Percentiles rank a stretch among this genome's conserved stretches.
Evolutionary conservation across 2,329 filamentous ascomycete genomes (phyloP).

Genomic region (Diaporthe velutina): DNA sequence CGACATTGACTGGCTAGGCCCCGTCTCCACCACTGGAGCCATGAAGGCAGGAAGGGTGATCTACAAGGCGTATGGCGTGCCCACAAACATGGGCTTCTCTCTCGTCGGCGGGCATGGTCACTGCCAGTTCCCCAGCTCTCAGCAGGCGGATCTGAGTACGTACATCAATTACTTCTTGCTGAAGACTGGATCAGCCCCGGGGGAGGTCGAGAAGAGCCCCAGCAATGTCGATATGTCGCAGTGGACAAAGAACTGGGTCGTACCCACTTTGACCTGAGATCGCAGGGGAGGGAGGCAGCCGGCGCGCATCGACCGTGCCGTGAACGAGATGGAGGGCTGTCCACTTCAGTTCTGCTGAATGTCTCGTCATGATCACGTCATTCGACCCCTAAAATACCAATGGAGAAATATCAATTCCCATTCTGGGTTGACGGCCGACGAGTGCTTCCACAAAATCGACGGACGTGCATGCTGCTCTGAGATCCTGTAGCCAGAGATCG

Average conservation of each 20-base stretch:
- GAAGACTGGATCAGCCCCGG: conserved; percentile 49
- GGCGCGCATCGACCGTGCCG: background rate
- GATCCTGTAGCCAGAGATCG: background rate
- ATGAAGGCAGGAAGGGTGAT: conserved; percentile 67
- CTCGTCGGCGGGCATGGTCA: conserved; percentile 67
- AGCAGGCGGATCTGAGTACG: conserved; percentile 63
- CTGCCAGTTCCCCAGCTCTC: conserved; percentile 66
- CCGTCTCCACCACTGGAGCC: conserved; percentile 67
- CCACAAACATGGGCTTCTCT: conserved; percentile 69
- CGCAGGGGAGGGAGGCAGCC: background rate
- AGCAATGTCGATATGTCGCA: conserved; percentile 52
- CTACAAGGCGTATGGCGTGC: conserved; percentile 66
- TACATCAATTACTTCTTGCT: conserved; percentile 70
- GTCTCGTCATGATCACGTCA: conserved; percentile 1
- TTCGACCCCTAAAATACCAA: conserved; percentile 1
- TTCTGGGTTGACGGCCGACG: background rate
- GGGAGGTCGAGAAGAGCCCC: conserved; percentile 53
- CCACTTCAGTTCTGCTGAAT: background rate
- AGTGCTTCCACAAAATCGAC: background rate
- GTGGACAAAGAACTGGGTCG: conserved; percentile 56
- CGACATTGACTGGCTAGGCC: conserved; percentile 70
- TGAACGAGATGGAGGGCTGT: background rate
- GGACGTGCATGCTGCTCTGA: background rate
- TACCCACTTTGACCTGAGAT: conserved; percentile 51
- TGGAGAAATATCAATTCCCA: background rate